Evolutionary conservation across 2,329 filamentous ascomycete genomes (phyloP), one percentile per base, ranked within the genome.

Genomic region (Colletotrichum somersetense): DNA sequence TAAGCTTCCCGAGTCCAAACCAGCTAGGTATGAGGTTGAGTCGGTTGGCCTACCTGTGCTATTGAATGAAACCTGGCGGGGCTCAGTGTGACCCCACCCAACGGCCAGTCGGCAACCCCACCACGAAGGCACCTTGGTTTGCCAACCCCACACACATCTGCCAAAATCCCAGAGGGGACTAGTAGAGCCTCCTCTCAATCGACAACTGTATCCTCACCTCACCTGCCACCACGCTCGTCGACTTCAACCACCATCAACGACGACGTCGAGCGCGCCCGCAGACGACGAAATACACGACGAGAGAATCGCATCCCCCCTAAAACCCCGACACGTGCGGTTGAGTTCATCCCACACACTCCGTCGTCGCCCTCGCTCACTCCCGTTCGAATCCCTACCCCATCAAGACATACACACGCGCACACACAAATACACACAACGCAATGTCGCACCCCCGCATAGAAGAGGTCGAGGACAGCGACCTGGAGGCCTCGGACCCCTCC

Each of bases 361-460:
- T 64, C 46, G 58, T n/a, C 58, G 30, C 26, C 18, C 59, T 69
- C 55, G 58, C 65, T 52, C 59, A 58, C 72, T 64, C 44, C 44
- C 20, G 59, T 52, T 42, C 57, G 65, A 38, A 33, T 48, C 48
- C 46, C 23, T 26, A 46, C 38, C 30, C 20, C 30, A 11, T 18
- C n/a, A 62, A 50, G 11, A 50, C n/a, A 48, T 20, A 48, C 46
- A 48, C 3, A 50, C 48, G 26, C n/a, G 26, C n/a, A 26, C 26
- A 26, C n/a, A 62, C 11, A 50, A n/a, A 50, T n/a, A 50, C 46
- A 50, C n/a, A 50, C n/a, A 50, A n/a, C 33, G 20, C 59, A 40
- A 96, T 97, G 94, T 93, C 94, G 56, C 91, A 96, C 85, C 91
- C 95, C 72, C 91, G 92, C 73, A 92, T 98, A 82, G 96, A 99